Percentiles rank a stretch among this genome's conserved stretches.
Conservation (phyloP, 202 grass and related monocot species). For the Saccharum hybrid region DNA sequence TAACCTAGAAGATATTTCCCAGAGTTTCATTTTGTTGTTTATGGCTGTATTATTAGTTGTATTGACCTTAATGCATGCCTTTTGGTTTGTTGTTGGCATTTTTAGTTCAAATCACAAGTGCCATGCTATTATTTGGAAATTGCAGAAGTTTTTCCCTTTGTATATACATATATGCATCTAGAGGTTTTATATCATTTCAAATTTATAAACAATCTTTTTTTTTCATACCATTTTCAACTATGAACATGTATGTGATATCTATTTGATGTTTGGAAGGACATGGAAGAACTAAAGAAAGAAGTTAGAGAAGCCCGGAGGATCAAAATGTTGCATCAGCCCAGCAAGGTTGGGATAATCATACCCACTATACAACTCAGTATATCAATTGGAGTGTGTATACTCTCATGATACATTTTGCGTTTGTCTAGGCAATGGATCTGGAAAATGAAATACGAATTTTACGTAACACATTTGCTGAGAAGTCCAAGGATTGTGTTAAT, state of each 20-base stretch:
- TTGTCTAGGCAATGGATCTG: constrained; percentile 92
- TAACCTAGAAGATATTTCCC: constrained; percentile 12
- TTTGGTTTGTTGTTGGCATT: background rate
- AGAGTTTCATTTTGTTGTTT: background rate
- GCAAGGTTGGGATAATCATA: constrained; percentile 64
- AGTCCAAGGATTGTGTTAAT: constrained; percentile 70
- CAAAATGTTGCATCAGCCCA: constrained; percentile 98
- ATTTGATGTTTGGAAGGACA: constrained; percentile 60
- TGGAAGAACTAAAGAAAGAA: constrained; percentile 83
- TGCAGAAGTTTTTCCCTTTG: constrained; percentile 1
- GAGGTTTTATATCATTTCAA: constrained; percentile 26
- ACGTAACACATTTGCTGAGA: constrained; percentile 68
- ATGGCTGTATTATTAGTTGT: constrained; percentile 2
- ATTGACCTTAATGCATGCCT: background rate
- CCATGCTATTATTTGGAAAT: background rate
- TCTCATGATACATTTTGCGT: constrained; percentile 11
- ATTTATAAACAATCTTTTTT: constrained; percentile 10
- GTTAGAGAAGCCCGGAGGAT: constrained; percentile 91
- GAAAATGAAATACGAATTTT: constrained; percentile 86
- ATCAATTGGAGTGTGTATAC: background rate
- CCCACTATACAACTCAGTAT: constrained; percentile 25
- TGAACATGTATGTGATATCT: constrained; percentile 32
- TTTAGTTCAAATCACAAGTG: constrained; percentile 15
- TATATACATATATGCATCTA: constrained; percentile 27
- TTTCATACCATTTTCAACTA: constrained; percentile 34